Conservation (phyloP, 164 flowering plant genomes). For the Nymphaea colorata region DNA sequence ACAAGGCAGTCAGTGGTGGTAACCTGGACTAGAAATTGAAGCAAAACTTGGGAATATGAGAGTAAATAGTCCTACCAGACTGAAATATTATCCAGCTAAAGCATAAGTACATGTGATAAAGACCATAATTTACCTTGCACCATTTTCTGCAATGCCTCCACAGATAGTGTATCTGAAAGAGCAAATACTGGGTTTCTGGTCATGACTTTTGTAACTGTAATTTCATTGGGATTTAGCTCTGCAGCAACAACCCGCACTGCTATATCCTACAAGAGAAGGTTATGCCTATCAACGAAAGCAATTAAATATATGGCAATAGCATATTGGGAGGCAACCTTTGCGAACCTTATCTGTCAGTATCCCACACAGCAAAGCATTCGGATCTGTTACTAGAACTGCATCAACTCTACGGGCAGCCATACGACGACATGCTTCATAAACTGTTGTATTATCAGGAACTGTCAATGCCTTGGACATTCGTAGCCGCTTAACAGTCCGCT, state of each 20-base stretch:
- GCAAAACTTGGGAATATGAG: neutral
- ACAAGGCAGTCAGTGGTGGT: no score
- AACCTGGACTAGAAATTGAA: no score
- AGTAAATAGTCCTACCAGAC: no score
- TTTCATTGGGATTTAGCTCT: slow-evolving; percentile 70
- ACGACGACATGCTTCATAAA: slow-evolving; percentile 78
- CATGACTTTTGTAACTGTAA: slow-evolving; percentile 96
- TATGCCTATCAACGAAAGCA: neutral
- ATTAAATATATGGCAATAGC: neutral
- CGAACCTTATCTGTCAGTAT: slow-evolving; percentile 92
- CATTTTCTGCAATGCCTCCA: slow-evolving; percentile 99
- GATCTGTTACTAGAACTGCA: slow-evolving; percentile 86
- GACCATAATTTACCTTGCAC: slow-evolving; percentile 56
- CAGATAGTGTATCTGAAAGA: slow-evolving; percentile 93
- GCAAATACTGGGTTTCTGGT: slow-evolving; percentile 93
- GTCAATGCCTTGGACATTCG: slow-evolving; percentile 88
- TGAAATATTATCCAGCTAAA: neutral
- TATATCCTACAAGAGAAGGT: slow-evolving; percentile 47
- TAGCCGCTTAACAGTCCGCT: slow-evolving; percentile 90
- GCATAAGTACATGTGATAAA: neutral
- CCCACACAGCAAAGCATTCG: slow-evolving; percentile 94
- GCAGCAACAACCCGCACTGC: slow-evolving; percentile 79
- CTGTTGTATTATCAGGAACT: slow-evolving; percentile 70
- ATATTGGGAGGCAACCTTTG: neutral
- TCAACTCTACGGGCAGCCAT: slow-evolving; percentile 97